A percentile compares a stretch with the other conserved stretches of the same genome.
Evolutionary conservation across 139 green algal genomes (phyloP).

Genomic region (Asterochloris sp.): DNA sequence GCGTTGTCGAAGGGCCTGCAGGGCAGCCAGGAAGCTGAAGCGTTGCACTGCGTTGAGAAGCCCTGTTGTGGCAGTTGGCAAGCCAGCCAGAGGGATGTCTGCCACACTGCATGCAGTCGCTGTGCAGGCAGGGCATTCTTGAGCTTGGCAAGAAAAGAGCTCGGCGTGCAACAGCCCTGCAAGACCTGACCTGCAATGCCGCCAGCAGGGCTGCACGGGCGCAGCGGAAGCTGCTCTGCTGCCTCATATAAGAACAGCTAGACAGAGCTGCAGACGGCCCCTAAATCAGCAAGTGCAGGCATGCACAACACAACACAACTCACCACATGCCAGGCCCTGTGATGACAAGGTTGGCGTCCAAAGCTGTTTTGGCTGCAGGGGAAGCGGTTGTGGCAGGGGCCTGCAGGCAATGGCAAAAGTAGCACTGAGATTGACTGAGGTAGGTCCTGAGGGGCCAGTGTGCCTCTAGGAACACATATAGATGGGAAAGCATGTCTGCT

Average conservation of each 20-base stretch:
- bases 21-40: not conserved
- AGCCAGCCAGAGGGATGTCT: not conserved
- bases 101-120: not conserved
- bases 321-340: not conserved
- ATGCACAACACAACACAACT: not conserved
- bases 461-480: too few relatives aligned
- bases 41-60: not conserved
- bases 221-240: too few relatives aligned
- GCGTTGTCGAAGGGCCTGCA: constrained; percentile 15
- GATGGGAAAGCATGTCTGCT: too few relatives aligned
- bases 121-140: not conserved
- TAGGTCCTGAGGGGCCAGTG: too few relatives aligned
- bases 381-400: not conserved
- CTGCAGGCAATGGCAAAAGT: not conserved
- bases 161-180: not conserved
- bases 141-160: not conserved
- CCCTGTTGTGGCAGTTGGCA: not conserved
- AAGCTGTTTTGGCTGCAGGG: not conserved
- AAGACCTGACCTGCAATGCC: not conserved
- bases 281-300: not conserved
- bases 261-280: not conserved
- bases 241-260: not conserved
- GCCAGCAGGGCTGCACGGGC: not conserved
- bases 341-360: not conserved
- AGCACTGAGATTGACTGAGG: too few relatives aligned